Evolutionary conservation across 148 eudicot genomes (phyloP), one percentile per base, ranked within the genome.

Genomic region (Fagopyrum tataricum): DNA sequence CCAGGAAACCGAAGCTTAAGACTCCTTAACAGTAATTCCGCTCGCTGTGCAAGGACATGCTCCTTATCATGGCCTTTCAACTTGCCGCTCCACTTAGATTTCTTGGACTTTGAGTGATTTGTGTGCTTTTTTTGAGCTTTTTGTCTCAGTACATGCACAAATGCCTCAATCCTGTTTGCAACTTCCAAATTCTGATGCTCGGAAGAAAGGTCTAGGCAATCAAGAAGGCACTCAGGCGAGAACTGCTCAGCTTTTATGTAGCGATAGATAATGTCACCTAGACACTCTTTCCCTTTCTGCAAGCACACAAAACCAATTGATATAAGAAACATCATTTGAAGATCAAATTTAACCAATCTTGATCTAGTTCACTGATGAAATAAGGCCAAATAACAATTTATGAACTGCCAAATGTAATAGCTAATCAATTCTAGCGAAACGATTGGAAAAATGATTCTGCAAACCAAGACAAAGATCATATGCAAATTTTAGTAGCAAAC

Each of bases 251-350:
- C 84, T 4, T 82, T 78, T 51, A 85, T 76, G 62, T 76, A 82
- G 21, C 79, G 83, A 67, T 82, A 72, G 37, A 85, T 74, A 23
- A 72, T 72, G 3, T 85, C 88, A 43, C 88, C 88, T 21, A 85
- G 81, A 70, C 83, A 85, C 15, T 77, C 75, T 58, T 78, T 85
- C 43, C 77, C 88, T 40, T 76, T 85, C 88, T 85, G 84, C 55
- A 76, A 73, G 43, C 26, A 15, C 31, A 67, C 40, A 39, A 13
- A 59, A 2, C 12, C 7, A 7, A 20, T 70, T 59, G 47, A 62
- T 37, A 13, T 62, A 62, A 11, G 12, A 61, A 61, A 61, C 41
- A 61, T 31, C 7, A 13, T 9, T 7, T 21, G 7, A 18, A 20
- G 11, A 31, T 26, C 41, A 61, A 26, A 24, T 18, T 7, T 13